Evolutionary conservation across 2,329 filamentous ascomycete genomes (phyloP), one percentile per base, ranked within the genome.

Genomic region (Laburnicola sp.): DNA sequence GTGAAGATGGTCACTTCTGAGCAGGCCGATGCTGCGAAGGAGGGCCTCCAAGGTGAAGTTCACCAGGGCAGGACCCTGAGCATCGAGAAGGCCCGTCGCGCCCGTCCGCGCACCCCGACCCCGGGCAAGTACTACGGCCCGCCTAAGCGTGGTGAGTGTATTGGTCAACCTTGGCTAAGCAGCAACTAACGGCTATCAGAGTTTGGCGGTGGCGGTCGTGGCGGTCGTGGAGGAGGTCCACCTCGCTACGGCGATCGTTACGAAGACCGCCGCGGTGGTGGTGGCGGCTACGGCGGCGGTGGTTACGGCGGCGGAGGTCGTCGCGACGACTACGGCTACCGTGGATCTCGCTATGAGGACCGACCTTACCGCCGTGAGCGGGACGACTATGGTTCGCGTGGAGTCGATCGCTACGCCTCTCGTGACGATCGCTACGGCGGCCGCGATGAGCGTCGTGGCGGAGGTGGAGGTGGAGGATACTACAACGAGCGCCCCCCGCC

Each of bases 81-180:
- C 82, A 97, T 99, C 62, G 94, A 99, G 82, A 99, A 97, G 83
- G 94, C 94, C 68, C 91, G 94, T 68, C 91, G 94, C 75, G 89
- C 90, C 72, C 89, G 91, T 62, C 94, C 94, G 66, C 89, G 94
- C 70, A 97, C 93, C 51, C 94, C 94, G 31, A 99, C 94, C 50
- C 94, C 94, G 42, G 94, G 94, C 78, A 97, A 97, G 80, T 99
- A 99, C 83, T 97, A 97, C 71, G 94, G 94, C 45, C 94, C 94
- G 56, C 94, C 94, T 59, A 99, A 99, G 86, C 85, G 94, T 81
- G 92, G 92, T 94, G 79, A 80, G 88, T 62, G 47, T 22, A 21
- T 4, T 32, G 36, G 37, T 32, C 40, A 10, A 4, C 35, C 22
- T 9, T 21, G 43, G 35, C 31, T 45, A 54, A 30, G 45, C 62